Conservation (phyloP, 352 stramenopile species). For the Thalassiosira ordinaria region DNA sequence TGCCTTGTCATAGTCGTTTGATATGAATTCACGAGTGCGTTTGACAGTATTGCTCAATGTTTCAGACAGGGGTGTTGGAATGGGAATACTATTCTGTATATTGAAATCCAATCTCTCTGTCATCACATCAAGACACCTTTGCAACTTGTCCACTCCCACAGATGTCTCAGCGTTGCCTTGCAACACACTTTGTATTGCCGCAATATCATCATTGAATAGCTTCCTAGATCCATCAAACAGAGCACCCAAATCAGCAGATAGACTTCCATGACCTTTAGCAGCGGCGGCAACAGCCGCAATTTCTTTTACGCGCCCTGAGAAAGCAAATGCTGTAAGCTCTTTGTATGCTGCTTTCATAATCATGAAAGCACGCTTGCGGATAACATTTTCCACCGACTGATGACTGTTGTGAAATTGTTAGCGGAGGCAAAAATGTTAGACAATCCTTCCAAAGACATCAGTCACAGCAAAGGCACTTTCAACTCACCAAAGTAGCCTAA, state of each 20-base stretch:
- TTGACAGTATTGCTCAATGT: slow-evolving; percentile 86
- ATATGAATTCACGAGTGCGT: slow-evolving; percentile 85
- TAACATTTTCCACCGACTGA: slow-evolving; percentile 94
- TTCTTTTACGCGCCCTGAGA: slow-evolving; percentile 84
- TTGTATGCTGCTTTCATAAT: slow-evolving; percentile 88
- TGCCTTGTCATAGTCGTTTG: slow-evolving; percentile 86
- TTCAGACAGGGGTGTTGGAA: slow-evolving; percentile 84
- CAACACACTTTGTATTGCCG: slow-evolving; percentile 82
- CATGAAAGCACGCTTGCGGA: slow-evolving; percentile 93
- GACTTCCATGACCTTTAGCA: slow-evolving; percentile 67
- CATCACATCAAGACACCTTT: slow-evolving; percentile 89
- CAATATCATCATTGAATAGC: slow-evolving; percentile 84
- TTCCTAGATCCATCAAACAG: slow-evolving; percentile 74
- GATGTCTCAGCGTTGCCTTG: slow-evolving; percentile 67
- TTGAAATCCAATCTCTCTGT: slow-evolving; percentile 90
- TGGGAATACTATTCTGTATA: slow-evolving; percentile 89
- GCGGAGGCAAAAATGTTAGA: not conserved
- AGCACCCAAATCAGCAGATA: slow-evolving; percentile 72
- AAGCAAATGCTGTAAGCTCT: slow-evolving; percentile 85
- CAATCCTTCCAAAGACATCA: slow-evolving; percentile 41
- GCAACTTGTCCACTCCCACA: slow-evolving; percentile 83
- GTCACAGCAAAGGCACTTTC: slow-evolving; percentile 54
- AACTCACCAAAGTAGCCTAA: slow-evolving; percentile 93
- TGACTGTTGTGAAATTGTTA: slow-evolving; percentile 73
- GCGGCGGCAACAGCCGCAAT: slow-evolving; percentile 70